Conservation (phyloP, 2,329 filamentous ascomycete species). For the Eurotiales sp. region DNA sequence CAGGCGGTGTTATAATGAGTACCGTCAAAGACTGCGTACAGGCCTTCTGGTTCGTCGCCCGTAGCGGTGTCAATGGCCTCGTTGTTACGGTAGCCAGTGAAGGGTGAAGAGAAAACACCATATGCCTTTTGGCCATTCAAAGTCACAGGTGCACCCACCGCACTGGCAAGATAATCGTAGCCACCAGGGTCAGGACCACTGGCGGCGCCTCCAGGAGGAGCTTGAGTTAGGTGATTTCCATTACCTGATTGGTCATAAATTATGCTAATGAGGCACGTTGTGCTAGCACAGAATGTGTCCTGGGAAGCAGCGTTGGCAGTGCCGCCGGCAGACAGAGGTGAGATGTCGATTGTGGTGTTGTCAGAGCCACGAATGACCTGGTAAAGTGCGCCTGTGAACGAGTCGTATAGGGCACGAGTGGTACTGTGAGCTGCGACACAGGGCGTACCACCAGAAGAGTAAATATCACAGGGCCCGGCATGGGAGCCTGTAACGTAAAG, state of each 20-base stretch:
- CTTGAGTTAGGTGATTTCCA: constrained; percentile 11
- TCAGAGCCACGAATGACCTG: constrained; percentile 11
- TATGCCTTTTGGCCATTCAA: constrained; percentile 12
- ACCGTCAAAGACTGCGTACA: constrained; percentile 13
- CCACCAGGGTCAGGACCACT: constrained; percentile 5
- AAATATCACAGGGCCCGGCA: constrained; percentile 13
- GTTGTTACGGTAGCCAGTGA: constrained; percentile 12
- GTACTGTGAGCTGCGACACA: constrained; percentile 14
- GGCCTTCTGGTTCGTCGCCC: constrained; percentile 7
- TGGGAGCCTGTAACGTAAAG: constrained; percentile 7
- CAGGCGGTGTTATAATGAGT: constrained; percentile 12
- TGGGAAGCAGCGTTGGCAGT: constrained; percentile 8
- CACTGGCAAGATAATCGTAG: constrained; percentile 12
- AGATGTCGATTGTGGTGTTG: constrained; percentile 5
- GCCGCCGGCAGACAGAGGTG: constrained; percentile 5
- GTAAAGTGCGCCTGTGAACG: constrained; percentile 9
- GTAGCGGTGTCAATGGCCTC: background rate
- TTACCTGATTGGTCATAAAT: constrained; percentile 11
- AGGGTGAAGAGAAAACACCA: constrained; percentile 9
- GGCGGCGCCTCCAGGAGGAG: constrained; percentile 8
- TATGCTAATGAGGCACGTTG: constrained; percentile 10
- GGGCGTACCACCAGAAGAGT: constrained; percentile 10
- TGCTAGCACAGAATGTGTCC: constrained; percentile 10
- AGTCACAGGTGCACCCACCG: constrained; percentile 8
- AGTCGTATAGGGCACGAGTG: constrained; percentile 11